Conservation (phyloP, 352 stramenopile genomes). For the Elongisporangium senticosum region DNA sequence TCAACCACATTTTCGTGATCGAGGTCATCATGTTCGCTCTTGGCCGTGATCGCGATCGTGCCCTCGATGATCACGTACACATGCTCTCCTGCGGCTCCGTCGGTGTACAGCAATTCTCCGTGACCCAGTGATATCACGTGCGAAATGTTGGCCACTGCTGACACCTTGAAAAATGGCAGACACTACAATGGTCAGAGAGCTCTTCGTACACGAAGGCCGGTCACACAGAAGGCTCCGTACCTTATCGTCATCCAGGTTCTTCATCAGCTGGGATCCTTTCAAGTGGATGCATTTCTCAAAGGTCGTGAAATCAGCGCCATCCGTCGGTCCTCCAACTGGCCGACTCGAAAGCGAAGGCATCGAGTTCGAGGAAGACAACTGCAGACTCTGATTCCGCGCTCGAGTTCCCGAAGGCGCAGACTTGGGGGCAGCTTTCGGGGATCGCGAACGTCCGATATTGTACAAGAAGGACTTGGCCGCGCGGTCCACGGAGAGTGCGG, state of each 20-base stretch:
- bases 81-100: conserved; percentile 32
- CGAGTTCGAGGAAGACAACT: conserved; percentile 3
- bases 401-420: conserved; percentile 15
- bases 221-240: conserved; percentile 3
- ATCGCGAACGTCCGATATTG: conserved; percentile 52
- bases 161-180: conserved; percentile 22
- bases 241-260: conserved; percentile 80
- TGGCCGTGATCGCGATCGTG: conserved; percentile 42
- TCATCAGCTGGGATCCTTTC: conserved; percentile 79
- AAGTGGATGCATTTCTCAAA: conserved; percentile 86
- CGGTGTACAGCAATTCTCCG: conserved; percentile 45
- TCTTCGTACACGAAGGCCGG: neutral
- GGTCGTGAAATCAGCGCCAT: conserved; percentile 61
- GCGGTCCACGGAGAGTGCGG: conserved; percentile 56
- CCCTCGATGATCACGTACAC: conserved; percentile 76
- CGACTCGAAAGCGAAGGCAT: conserved; percentile 12
- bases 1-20: conserved; percentile 22
- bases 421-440: conserved; percentile 16
- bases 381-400: conserved; percentile 20
- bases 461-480: conserved; percentile 73
- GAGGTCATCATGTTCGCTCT: conserved; percentile 6
- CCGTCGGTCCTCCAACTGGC: conserved; percentile 13
- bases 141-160: conserved; percentile 63
- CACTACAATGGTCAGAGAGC: neutral
- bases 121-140: conserved; percentile 58